Evolutionary conservation across 176 grass and related monocot genomes (phyloP), one percentile per base, ranked within the genome.

Genomic region (Oryza rufipogon): DNA sequence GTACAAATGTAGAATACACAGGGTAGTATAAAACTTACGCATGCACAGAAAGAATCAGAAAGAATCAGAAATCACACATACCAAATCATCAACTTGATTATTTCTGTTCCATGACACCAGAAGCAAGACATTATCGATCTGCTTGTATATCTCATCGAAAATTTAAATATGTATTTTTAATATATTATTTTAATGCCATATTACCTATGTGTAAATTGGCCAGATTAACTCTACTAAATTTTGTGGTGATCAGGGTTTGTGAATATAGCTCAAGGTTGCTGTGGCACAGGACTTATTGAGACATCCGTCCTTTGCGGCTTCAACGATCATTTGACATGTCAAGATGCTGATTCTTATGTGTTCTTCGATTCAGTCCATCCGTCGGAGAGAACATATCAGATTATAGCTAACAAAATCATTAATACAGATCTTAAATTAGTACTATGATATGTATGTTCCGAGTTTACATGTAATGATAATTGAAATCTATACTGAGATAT

Each of bases 361-460:
- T 94, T 94, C 86, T 94, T 90, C 13, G 92, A 94, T 56, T 67
- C 92, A 3, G 79, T 91, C 1, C 92, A 94, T 80, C 89, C 89
- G 23, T 86, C 89, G 0, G 34, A 94, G 79, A 45, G 32, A 51
- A 81, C 80, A 0, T 91, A 89, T 80, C 66, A n/a, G 88, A 80
- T 94, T n/a, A 0, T 91, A 71, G 88, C 89, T 11, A 44, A 94
- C 41, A 64, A 88, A 22, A 33, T 85, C 56, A 2, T 94, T 1
- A 84, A 74, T 52, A 84, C 11, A 22, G 1, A 70, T 2, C 23
- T 91, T 1, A 67, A 44, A 41, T 32, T 42, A 15, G 74, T 87
- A 33, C 25, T 79, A 11, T 81, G 74, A 77, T 13, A 38, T 23
- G 77, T 91, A 89, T 51, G 87, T 73, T 15, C 44, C 5, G 12